Evolutionary conservation across 2,329 filamentous ascomycete genomes (phyloP).

Genomic region (Dichotomopilus funicola): DNA sequence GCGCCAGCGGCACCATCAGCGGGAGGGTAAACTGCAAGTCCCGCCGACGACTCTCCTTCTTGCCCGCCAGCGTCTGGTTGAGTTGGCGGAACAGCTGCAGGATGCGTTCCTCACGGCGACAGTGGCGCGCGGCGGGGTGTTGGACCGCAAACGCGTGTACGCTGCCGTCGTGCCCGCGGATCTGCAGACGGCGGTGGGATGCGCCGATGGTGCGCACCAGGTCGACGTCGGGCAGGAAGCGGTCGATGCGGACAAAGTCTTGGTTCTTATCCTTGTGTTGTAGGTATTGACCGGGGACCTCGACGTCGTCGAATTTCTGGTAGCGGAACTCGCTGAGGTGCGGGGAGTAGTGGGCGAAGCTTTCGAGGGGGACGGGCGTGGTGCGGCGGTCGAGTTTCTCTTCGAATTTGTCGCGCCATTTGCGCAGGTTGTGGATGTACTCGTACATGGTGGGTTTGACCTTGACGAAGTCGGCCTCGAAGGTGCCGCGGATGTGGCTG

Average conservation of each 20-base stretch:
- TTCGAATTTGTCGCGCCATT: constrained; percentile 96
- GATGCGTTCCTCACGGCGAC: constrained; percentile 88
- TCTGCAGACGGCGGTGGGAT: constrained; percentile 88
- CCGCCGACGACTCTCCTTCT: constrained; percentile 88
- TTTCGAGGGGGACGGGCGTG: constrained; percentile 68
- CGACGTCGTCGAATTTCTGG: constrained; percentile 96
- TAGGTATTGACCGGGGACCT: constrained; percentile 93
- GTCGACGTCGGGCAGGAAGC: constrained; percentile 92
- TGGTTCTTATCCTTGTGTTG: constrained; percentile 99
- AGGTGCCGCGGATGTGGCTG: constrained; percentile 88
- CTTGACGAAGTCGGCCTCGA: constrained; percentile 93
- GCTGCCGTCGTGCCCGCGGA: constrained; percentile 94
- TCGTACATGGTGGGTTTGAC: constrained; percentile 97
- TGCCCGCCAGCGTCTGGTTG: constrained; percentile 83
- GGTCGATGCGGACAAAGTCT: constrained; percentile 94
- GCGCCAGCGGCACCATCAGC: constrained; percentile 89
- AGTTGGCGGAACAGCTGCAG: constrained; percentile 95
- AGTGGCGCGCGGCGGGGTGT: constrained; percentile 87
- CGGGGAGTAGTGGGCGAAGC: constrained; percentile 58
- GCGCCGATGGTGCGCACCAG: constrained; percentile 84
- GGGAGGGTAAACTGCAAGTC: constrained; percentile 96
- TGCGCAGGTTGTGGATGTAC: constrained; percentile 93
- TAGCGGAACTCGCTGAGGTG: constrained; percentile 95
- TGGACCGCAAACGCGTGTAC: constrained; percentile 96
- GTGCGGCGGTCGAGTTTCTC: constrained; percentile 88